A percentile compares a stretch with the other conserved stretches of the same genome.
phyloP scores from a whole-genome alignment of 352 stramenopile genomes.

The Pythium periplocum region DNA sequence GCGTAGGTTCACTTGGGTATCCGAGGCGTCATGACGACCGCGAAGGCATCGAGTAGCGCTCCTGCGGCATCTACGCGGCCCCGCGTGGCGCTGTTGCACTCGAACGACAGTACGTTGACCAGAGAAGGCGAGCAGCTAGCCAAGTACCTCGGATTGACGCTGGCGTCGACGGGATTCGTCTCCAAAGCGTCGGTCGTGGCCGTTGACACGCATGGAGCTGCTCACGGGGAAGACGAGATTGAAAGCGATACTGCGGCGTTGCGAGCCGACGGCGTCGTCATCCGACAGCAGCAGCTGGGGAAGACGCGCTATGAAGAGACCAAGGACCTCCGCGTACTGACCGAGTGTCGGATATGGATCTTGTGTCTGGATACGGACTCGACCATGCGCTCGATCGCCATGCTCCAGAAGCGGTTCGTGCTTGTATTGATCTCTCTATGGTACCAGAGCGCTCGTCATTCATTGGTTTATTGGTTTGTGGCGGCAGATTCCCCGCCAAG shows the following conservation, averaged over 20 bases:
- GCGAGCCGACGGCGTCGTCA: slow-evolving; percentile 41
- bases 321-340: slow-evolving; percentile 26
- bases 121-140: slow-evolving; percentile 56
- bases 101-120: slow-evolving; percentile 32
- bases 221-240: no score
- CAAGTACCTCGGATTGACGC: slow-evolving; percentile 52
- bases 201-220: slow-evolving; percentile 8
- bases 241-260: slow-evolving; percentile 15
- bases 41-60: background rate
- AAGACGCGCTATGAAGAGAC: slow-evolving; percentile 34
- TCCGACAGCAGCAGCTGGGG: slow-evolving; percentile 24
- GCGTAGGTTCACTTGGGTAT: no score
- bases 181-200: slow-evolving; percentile 47
- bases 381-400: slow-evolving; percentile 28
- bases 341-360: slow-evolving; percentile 55
- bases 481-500: no score
- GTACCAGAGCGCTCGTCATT: no score
- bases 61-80: slow-evolving; percentile 13
- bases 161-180: slow-evolving; percentile 36
- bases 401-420: slow-evolving; percentile 37
- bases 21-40: background rate
- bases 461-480: no score
- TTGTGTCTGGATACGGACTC: slow-evolving; percentile 46
- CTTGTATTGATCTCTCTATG: background rate
- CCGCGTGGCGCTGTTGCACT: slow-evolving; percentile 54